These are phyloP conservation scores for Vitis hybrid DNA, from an alignment of 177 flowering plant genomes.

Conservation along the genomic window DNA sequence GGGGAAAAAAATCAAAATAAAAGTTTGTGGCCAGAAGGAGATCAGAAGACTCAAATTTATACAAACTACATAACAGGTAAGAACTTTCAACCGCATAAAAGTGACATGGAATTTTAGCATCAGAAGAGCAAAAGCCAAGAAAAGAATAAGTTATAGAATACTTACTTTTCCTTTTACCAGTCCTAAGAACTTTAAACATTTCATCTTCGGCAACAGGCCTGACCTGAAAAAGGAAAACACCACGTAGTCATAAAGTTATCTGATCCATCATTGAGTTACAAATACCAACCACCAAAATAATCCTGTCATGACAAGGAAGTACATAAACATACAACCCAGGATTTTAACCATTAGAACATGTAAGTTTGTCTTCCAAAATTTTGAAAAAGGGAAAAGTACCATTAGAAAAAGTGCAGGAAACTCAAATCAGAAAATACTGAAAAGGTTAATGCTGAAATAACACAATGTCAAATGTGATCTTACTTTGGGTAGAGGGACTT, in stretches of 20 bases:
- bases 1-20: too few species aligned
- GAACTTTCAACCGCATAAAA: neutral
- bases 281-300: neutral
- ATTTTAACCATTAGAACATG: too few species aligned
- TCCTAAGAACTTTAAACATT: constrained; percentile 87
- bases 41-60: neutral
- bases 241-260: neutral
- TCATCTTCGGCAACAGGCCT: constrained; percentile 99
- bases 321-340: neutral
- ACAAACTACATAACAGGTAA: neutral
- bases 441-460: neutral
- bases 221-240: constrained; percentile 47
- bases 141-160: constrained; percentile 4
- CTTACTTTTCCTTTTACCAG: constrained; percentile 94
- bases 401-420: neutral
- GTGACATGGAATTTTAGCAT: neutral
- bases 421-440: neutral
- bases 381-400: neutral
- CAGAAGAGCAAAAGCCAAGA: neutral
- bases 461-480: neutral
- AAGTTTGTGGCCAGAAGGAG: too few species aligned
- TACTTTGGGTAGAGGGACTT: constrained; percentile 98
- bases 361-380: neutral
- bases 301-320: neutral
- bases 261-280: neutral